phyloP scores from a whole-genome alignment of 345 rosid species.

The Eucalyptus caleyi region DNA sequence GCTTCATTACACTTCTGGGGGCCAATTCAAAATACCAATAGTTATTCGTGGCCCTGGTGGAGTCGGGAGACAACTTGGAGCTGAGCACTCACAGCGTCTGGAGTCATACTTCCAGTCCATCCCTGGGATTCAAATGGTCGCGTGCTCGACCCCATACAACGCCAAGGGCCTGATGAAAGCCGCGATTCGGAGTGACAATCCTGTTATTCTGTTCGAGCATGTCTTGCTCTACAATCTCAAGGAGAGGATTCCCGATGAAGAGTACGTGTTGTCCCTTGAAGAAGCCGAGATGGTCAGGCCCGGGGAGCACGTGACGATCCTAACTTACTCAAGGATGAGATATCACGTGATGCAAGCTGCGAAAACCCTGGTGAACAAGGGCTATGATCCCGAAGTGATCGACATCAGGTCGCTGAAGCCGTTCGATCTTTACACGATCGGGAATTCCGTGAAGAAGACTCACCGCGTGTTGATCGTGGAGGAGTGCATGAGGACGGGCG shows the following conservation, averaged over 20 bases:
- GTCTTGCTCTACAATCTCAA: slow-evolving; percentile 97
- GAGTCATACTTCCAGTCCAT: slow-evolving; percentile 98
- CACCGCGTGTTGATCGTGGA: slow-evolving; percentile 87
- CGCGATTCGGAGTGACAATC: slow-evolving; percentile 95
- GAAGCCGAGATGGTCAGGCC: slow-evolving; percentile 99
- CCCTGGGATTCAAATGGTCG: slow-evolving; percentile 99
- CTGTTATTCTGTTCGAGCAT: slow-evolving; percentile 90
- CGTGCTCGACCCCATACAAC: slow-evolving; percentile 97
- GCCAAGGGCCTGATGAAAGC: slow-evolving; percentile 99
- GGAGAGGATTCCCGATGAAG: slow-evolving; percentile 91
- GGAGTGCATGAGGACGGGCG: slow-evolving; percentile 97
- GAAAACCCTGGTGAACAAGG: slow-evolving; percentile 82
- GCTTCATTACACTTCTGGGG: slow-evolving; percentile 99
- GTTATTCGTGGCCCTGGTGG: slow-evolving; percentile 99
- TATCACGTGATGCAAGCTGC: slow-evolving; percentile 98
- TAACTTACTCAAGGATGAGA: slow-evolving; percentile 94
- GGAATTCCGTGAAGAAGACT: slow-evolving; percentile 91
- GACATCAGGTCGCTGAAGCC: slow-evolving; percentile 93
- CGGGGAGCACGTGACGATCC: slow-evolving; percentile 76
- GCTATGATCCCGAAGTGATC: slow-evolving; percentile 91
- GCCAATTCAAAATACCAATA: slow-evolving; percentile 79
- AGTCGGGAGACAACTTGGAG: slow-evolving; percentile 93
- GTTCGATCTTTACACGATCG: slow-evolving; percentile 75
- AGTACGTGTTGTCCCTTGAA: slow-evolving; percentile 76
- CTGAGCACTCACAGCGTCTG: slow-evolving; percentile 94